Base-by-base conservation (phyloP, 352 stramenopile species). In the Elongisporangium undulatum region DNA sequence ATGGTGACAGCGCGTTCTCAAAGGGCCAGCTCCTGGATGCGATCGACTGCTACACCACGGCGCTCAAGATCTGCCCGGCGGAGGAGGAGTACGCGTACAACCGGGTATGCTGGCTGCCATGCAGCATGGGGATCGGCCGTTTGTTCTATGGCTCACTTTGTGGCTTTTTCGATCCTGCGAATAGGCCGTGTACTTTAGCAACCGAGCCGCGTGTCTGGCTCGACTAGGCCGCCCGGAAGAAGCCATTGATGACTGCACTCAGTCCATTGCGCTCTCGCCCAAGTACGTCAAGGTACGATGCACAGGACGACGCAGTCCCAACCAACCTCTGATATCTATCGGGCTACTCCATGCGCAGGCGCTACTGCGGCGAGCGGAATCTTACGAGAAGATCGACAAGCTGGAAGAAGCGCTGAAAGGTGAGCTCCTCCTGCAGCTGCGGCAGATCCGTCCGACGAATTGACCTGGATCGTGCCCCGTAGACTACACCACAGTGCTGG, bases 271-370 rank as follows among this genome's bases (percentile, higher is more conserved):
- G 41, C 82, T 98, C 24, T 97, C 98, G 61, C 92, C 96, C 10
- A 89, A 64, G n/a, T 99, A 99, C 72, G 72, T 98, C 59, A 99
- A 99, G 75, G 95, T 81, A 49, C 13, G 53, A 38, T 15, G 5
- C 15, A 52, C 20, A 38, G n/a, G 19, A 13, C 1, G 16, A 20
- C 2, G 12, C 2, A 29, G 2, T 39, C 24, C 6, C 19, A 23
- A 16, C 15, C 48, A 16, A n/a, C 85, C 10, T 45, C 9, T 23
- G 13, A 29, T 21, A 13, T 56, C n/a, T 41, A 1, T 39, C 12
- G 12, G 22, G 53, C 9, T 39, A 13, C 23, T 8, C 23, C n/a
- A 49, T n/a, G 20, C 19, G 19, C 51, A 85, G 74, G 81, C 86
- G 4, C 89, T 97, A 49, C 56, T 98, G 39, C 89, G 98, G 52